A percentile compares a stretch with the other conserved stretches of the same genome.
These are phyloP conservation scores for Globisporangium heterothallicum DNA, from an alignment of 352 stramenopile genomes.

Conservation along the genomic window DNA sequence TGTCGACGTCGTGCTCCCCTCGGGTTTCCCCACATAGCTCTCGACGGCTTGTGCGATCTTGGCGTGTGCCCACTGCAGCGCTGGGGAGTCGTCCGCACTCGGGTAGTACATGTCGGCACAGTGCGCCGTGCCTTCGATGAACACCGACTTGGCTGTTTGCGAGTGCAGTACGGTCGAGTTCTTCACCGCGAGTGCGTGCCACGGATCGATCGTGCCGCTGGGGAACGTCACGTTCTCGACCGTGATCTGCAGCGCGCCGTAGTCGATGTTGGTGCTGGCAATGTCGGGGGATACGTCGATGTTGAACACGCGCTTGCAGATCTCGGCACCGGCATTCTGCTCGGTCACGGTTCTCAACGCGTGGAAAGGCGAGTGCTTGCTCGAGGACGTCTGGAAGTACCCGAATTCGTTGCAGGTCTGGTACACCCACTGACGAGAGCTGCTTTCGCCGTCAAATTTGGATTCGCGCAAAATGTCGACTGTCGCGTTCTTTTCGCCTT, in stretches of 20 bases:
- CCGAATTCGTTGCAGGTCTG: slow-evolving; percentile 89
- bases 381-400: slow-evolving; percentile 80
- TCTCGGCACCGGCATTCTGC: slow-evolving; percentile 58
- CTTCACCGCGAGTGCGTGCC: slow-evolving; percentile 74
- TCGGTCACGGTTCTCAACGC: slow-evolving; percentile 63
- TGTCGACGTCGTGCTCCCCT: background rate
- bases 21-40: slow-evolving; percentile 34
- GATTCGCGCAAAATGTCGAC: slow-evolving; percentile 57
- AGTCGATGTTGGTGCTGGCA: slow-evolving; percentile 61
- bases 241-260: slow-evolving; percentile 69
- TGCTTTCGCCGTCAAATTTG: slow-evolving; percentile 65
- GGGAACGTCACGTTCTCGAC: slow-evolving; percentile 78
- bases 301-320: slow-evolving; percentile 82
- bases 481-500: slow-evolving; percentile 55
- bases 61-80: slow-evolving; percentile 60
- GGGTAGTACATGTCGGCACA: slow-evolving; percentile 83
- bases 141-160: slow-evolving; percentile 47
- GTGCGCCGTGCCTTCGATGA: slow-evolving; percentile 78
- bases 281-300: slow-evolving; percentile 58
- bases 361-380: slow-evolving; percentile 52
- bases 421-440: slow-evolving; percentile 79
- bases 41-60: slow-evolving; percentile 52
- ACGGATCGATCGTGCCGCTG: slow-evolving; percentile 81
- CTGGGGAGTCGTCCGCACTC: slow-evolving; percentile 36
- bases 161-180: slow-evolving; percentile 61